A percentile compares a stretch with the other conserved stretches of the same genome.
Evolutionary conservation across 2,329 filamentous ascomycete species (phyloP).

Genomic region (Epichloe aotearoae): DNA sequence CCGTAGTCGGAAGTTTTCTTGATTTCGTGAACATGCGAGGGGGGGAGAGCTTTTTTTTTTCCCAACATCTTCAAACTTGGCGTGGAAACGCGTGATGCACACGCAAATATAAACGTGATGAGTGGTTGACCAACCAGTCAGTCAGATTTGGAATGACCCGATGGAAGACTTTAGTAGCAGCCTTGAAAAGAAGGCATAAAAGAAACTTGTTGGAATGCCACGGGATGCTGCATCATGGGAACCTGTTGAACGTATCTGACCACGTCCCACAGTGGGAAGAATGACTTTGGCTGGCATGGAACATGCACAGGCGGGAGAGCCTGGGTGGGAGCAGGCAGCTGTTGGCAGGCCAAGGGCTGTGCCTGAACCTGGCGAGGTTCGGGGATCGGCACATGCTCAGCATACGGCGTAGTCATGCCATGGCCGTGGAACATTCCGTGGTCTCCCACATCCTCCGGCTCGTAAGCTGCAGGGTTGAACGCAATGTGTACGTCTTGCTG

Average conservation of each 20-base stretch:
- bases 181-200: conserved; percentile 39
- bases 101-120: not conserved
- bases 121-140: no score
- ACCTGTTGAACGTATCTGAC: conserved; percentile 38
- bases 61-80: not conserved
- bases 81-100: not conserved
- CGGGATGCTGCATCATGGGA: conserved; percentile 33
- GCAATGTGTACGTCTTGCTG: conserved; percentile 28
- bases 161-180: conserved; percentile 24
- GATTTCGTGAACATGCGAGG: not conserved
- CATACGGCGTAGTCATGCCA: conserved; percentile 31
- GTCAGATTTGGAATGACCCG: no score
- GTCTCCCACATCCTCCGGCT: conserved; percentile 31
- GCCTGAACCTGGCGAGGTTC: conserved; percentile 12
- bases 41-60: not conserved
- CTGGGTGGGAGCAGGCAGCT: conserved; percentile 15
- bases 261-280: conserved; percentile 37
- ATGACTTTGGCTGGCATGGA: conserved; percentile 32
- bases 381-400: conserved; percentile 22
- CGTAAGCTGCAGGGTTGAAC: conserved; percentile 29
- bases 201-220: conserved; percentile 39
- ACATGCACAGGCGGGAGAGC: conserved; percentile 24
- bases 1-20: not conserved
- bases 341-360: conserved; percentile 17
- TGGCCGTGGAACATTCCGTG: conserved; percentile 26